Conservation (phyloP, 1,284 basidiomycete species). For the Schizophyllum amplum region DNA sequence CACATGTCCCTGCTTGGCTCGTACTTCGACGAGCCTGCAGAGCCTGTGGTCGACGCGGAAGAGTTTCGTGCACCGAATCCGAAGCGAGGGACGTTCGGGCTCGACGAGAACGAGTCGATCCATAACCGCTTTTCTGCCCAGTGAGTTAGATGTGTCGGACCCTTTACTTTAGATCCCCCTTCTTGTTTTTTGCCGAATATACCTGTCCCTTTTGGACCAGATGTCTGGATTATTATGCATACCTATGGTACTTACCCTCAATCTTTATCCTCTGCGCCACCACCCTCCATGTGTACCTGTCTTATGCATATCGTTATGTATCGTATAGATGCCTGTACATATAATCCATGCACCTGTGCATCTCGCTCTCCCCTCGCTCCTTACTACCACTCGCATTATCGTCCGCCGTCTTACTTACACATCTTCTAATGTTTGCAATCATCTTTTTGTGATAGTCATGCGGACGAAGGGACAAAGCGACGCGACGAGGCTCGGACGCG, state of each 20-base stretch:
- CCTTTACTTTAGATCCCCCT: too few species aligned
- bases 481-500: too few species aligned
- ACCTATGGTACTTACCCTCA: not conserved
- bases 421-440: not conserved
- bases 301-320: not conserved
- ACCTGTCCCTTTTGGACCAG: too few species aligned
- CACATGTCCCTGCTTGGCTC: conserved; percentile 37
- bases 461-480: too few species aligned
- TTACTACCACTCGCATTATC: not conserved
- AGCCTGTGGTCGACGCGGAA: conserved; percentile 1
- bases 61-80: not conserved
- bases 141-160: too few species aligned
- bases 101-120: not conserved
- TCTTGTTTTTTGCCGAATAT: too few species aligned
- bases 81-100: not conserved
- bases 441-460: too few species aligned
- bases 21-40: conserved; percentile 28
- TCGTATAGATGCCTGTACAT: not conserved
- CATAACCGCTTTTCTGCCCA: not conserved
- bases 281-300: not conserved
- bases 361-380: not conserved
- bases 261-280: not conserved
- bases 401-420: not conserved
- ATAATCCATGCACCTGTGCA: not conserved
- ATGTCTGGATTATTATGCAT: too few species aligned